phyloP scores from a whole-genome alignment of 441 rosid species.

The Croton laevigatus region DNA sequence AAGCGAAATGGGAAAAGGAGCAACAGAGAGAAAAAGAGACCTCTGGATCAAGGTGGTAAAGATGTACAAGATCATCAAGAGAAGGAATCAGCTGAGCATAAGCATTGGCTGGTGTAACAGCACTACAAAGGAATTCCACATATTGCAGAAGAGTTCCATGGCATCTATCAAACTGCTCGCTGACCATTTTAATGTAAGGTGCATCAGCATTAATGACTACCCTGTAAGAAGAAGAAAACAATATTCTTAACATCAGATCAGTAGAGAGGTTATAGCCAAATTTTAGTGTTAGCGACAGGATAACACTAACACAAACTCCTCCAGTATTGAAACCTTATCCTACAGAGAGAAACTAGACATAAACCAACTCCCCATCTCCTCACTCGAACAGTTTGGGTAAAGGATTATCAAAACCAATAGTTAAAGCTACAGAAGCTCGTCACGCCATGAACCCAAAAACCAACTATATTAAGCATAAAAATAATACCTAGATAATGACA shows the following conservation, averaged over 20 bases:
- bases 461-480: conserved; percentile 1
- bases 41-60: conserved; percentile 98
- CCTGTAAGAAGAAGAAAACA: conserved; percentile 46
- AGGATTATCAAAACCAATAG: background rate
- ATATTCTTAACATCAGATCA: conserved; percentile 7
- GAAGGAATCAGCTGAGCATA: conserved; percentile 88
- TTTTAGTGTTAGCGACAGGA: background rate
- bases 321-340: too few species aligned
- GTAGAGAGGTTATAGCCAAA: background rate
- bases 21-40: conserved; percentile 40
- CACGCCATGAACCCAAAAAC: background rate
- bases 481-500: background rate
- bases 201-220: conserved; percentile 92
- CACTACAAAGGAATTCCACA: conserved; percentile 93
- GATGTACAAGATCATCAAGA: conserved; percentile 85
- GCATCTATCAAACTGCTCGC: conserved; percentile 98
- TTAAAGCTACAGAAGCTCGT: background rate
- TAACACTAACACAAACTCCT: background rate
- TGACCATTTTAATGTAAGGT: conserved; percentile 98
- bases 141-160: conserved; percentile 99
- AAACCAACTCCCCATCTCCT: background rate
- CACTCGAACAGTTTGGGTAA: background rate
- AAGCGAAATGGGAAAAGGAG: background rate
- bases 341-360: background rate
- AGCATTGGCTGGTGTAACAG: conserved; percentile 73